Conservation (phyloP, 208 protist species). For the Tritrichomonas foetus region DNA sequence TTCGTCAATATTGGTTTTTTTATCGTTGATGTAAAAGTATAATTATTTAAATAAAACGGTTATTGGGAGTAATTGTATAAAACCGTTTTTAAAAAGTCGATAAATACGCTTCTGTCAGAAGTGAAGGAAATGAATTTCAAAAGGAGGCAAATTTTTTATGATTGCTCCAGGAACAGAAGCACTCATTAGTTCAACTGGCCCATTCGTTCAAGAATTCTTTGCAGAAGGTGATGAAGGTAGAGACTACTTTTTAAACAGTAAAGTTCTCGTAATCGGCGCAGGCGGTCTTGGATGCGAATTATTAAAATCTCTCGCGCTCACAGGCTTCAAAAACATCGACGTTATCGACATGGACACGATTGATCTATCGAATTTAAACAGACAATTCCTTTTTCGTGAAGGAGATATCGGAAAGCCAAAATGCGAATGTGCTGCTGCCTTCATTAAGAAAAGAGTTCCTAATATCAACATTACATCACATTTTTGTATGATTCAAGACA, state of each 20-base stretch:
- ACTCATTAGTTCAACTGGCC: not conserved
- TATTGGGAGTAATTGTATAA: too few relatives aligned
- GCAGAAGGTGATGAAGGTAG: not conserved
- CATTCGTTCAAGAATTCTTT: not conserved
- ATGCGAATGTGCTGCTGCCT: slow-evolving; percentile 68
- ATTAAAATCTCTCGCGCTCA: slow-evolving; percentile 76
- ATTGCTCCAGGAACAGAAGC: not conserved
- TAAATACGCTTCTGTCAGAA: too few relatives aligned
- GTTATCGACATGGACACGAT: slow-evolving; percentile 88
- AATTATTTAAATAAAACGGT: too few relatives aligned
- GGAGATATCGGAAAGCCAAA: slow-evolving; percentile 69
- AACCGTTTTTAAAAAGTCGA: too few relatives aligned
- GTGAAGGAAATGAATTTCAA: not conserved
- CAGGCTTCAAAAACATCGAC: slow-evolving; percentile 68
- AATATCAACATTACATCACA: slow-evolving; percentile 69
- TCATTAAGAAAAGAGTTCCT: slow-evolving; percentile 70
- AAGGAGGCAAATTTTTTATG: not conserved
- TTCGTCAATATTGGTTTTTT: too few relatives aligned
- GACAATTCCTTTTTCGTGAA: slow-evolving; percentile 78
- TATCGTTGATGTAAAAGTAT: too few relatives aligned
- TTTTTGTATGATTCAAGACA: slow-evolving; percentile 46
- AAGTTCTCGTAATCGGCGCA: slow-evolving; percentile 74
- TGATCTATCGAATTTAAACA: slow-evolving; percentile 80
- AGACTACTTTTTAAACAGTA: not conserved
- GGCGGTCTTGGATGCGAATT: slow-evolving; percentile 83